phyloP scores from a whole-genome alignment of 352 stramenopile genomes.

The Globisporangium sylvaticum region DNA sequence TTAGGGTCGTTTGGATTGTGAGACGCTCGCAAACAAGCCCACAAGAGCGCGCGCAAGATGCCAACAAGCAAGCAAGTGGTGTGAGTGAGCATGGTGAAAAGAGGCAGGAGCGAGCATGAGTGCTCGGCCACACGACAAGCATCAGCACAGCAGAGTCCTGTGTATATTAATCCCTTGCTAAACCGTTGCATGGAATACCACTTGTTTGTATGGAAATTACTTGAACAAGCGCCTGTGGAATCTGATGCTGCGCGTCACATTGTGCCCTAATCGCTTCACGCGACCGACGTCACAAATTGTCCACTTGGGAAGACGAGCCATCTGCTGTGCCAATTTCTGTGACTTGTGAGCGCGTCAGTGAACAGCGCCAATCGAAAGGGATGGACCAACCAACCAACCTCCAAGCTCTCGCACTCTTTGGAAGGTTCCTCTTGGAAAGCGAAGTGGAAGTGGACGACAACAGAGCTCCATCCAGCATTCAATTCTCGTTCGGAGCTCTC shows the following conservation, averaged over 20 bases:
- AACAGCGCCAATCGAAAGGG: not conserved
- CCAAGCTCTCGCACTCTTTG: not conserved
- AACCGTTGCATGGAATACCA: not conserved
- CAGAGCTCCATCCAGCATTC: not conserved
- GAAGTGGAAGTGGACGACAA: not conserved
- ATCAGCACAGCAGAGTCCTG: not conserved
- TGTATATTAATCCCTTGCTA: not conserved
- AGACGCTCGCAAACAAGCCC: not conserved
- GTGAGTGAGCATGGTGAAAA: not conserved
- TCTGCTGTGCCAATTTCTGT: not conserved
- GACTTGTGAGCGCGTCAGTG: not conserved
- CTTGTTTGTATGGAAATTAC: not conserved
- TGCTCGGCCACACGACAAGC: not conserved
- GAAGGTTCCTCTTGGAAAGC: not conserved
- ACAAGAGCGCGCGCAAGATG: not conserved
- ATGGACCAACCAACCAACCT: slow-evolving; percentile 3
- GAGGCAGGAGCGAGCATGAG: not conserved
- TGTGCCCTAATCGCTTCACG: not conserved
- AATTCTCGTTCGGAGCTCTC: not conserved
- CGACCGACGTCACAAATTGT: slow-evolving; percentile 2
- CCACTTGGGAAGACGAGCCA: slow-evolving; percentile 1
- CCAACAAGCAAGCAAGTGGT: not conserved
- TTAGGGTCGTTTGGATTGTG: slow-evolving; percentile 3
- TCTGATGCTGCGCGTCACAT: not conserved
- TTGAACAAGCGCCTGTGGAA: not conserved